Evolutionary conservation across 2,329 filamentous ascomycete genomes (phyloP).

Genomic region (Alternaria infectoria): DNA sequence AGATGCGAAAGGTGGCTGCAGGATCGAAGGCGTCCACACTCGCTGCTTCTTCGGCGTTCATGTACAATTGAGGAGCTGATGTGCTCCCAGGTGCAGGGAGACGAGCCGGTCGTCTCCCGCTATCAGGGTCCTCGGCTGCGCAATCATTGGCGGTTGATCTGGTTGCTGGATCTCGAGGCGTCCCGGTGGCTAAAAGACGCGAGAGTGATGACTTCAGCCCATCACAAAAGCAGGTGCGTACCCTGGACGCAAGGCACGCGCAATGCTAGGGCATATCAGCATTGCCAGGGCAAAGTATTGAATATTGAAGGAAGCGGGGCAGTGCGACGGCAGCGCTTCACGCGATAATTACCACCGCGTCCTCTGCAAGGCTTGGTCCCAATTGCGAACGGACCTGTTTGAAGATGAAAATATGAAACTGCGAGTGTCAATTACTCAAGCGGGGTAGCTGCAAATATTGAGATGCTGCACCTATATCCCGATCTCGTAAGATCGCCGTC

Average conservation of each 20-base stretch:
- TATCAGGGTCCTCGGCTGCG: slow-evolving; percentile 14
- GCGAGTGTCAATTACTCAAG: not conserved
- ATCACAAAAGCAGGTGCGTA: slow-evolving; percentile 7
- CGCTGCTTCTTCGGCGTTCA: slow-evolving; percentile 7
- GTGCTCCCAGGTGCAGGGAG: slow-evolving; percentile 24
- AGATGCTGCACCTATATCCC: slow-evolving; percentile 21
- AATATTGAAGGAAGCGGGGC: slow-evolving; percentile 7
- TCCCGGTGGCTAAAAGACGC: slow-evolving; percentile 7
- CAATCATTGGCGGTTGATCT: slow-evolving; percentile 14
- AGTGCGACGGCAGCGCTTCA: slow-evolving; percentile 8
- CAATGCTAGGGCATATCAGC: not conserved
- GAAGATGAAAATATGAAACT: slow-evolving; percentile 1
- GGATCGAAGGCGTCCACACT: not conserved
- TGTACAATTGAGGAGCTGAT: slow-evolving; percentile 6
- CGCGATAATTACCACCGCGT: slow-evolving; percentile 1
- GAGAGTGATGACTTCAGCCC: slow-evolving; percentile 11
- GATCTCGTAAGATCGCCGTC: slow-evolving; percentile 25
- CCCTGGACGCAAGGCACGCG: slow-evolving; percentile 1
- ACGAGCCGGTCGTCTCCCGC: slow-evolving; percentile 28
- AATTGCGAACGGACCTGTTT: slow-evolving; percentile 3
- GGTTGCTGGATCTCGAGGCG: slow-evolving; percentile 8
- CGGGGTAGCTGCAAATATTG: slow-evolving; percentile 10
- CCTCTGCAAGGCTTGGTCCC: not conserved
- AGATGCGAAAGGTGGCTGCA: slow-evolving; percentile 2
- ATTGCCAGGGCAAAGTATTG: slow-evolving; percentile 4